Conservation (phyloP, 2,329 filamentous ascomycete species). For the Cryphonectria naterciae region DNA sequence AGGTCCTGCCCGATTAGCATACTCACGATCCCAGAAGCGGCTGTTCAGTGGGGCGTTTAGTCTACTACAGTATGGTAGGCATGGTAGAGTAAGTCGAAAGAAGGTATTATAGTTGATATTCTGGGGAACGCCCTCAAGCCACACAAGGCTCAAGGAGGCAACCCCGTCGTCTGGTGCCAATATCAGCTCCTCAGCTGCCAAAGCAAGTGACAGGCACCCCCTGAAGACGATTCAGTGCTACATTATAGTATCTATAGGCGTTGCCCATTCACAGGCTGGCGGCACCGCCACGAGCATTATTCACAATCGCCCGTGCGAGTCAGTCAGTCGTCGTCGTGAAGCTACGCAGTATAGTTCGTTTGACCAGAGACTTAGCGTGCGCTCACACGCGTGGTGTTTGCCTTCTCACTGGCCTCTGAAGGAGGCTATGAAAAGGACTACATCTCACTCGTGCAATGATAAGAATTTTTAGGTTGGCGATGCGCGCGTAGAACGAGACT, state of each 20-base stretch:
- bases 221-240: neutral
- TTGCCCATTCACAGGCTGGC: neutral
- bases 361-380: neutral
- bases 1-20: neutral
- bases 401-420: neutral
- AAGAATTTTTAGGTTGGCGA: neutral
- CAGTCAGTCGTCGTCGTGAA: neutral
- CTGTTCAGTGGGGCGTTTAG: neutral
- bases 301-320: neutral
- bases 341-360: slow-evolving; percentile 1
- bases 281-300: neutral
- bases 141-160: neutral
- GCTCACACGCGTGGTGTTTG: neutral
- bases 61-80: neutral
- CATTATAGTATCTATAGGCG: neutral
- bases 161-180: neutral
- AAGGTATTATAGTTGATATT: neutral
- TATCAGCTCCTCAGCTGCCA: neutral
- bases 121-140: neutral
- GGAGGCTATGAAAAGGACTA: neutral
- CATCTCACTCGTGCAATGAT: neutral
- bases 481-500: neutral
- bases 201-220: neutral
- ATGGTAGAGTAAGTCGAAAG: neutral
- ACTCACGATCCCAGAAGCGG: neutral